Evolutionary conservation across 108 stramenopile species (phyloP).

Genomic region (Skeletonema grethae): DNA sequence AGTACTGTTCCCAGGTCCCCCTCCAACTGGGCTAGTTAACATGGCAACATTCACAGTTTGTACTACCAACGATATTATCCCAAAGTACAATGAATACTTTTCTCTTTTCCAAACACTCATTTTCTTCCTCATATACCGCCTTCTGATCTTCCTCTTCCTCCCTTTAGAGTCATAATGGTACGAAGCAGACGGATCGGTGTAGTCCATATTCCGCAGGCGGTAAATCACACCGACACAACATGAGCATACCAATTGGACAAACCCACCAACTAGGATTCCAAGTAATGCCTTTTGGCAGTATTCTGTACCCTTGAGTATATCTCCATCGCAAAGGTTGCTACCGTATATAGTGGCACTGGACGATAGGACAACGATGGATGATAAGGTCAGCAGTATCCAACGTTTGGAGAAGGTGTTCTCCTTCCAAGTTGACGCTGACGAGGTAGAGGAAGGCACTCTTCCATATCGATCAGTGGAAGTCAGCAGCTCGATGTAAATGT

Average conservation of each 20-base stretch:
- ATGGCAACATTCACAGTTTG: slow-evolving; percentile 19
- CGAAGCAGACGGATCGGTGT: not conserved
- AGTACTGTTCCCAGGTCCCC: slow-evolving; percentile 29
- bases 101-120: slow-evolving; percentile 4
- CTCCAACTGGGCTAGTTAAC: slow-evolving; percentile 27
- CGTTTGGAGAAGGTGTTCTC: slow-evolving; percentile 28
- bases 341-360: slow-evolving; percentile 18
- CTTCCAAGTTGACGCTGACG: not conserved
- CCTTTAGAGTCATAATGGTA: not conserved
- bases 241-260: slow-evolving; percentile 13
- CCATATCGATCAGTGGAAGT: slow-evolving; percentile 23
- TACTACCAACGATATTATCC: slow-evolving; percentile 1
- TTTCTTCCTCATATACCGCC: not conserved
- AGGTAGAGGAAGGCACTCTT: not conserved
- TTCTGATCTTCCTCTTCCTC: not conserved
- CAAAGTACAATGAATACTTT: not conserved
- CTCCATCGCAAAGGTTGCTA: slow-evolving; percentile 19
- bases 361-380: slow-evolving; percentile 16
- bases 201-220: slow-evolving; percentile 14
- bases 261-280: slow-evolving; percentile 36
- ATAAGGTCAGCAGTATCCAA: slow-evolving; percentile 21
- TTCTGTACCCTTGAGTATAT: slow-evolving; percentile 15
- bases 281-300: slow-evolving; percentile 23
- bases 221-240: slow-evolving; percentile 18
- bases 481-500: slow-evolving; percentile 21